Percentiles rank a stretch among this genome's conserved stretches.
These are phyloP conservation scores for Myriosclerotinia duriaeana DNA, from an alignment of 2,329 filamentous ascomycete species.

Conservation along the genomic window DNA sequence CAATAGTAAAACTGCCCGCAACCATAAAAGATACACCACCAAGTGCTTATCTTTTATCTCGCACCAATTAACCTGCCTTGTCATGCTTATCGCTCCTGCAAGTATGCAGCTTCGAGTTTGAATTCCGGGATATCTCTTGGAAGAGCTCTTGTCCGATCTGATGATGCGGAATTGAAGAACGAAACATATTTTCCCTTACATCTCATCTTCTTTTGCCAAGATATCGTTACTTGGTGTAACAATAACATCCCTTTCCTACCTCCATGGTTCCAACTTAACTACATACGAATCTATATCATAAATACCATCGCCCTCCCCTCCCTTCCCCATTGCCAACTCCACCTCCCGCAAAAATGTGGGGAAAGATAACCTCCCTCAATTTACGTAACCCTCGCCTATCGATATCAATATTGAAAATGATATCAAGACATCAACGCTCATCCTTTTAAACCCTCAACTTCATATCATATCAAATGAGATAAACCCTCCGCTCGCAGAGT, in stretches of 20 bases:
- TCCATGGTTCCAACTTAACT: too few species aligned
- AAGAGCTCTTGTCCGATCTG: too few species aligned
- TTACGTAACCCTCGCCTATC: constrained; percentile 13
- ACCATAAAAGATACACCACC: background rate
- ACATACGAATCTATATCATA: background rate
- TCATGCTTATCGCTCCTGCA: background rate
- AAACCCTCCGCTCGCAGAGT: background rate
- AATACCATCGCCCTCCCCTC: background rate
- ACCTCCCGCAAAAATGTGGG: constrained; percentile 9
- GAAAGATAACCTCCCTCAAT: constrained; percentile 13
- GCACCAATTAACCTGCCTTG: constrained; percentile 5
- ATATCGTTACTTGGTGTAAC: too few species aligned
- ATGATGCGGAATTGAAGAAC: too few species aligned
- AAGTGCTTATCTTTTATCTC: constrained; percentile 10
- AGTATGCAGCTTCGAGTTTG: background rate
- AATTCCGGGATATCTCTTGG: background rate
- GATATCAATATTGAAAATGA: background rate
- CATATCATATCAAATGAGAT: too few species aligned
- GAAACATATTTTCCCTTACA: too few species aligned
- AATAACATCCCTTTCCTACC: too few species aligned
- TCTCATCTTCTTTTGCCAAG: too few species aligned
- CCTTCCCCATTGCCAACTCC: background rate
- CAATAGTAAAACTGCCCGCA: constrained; percentile 7
- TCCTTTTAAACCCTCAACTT: too few species aligned
- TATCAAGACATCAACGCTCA: background rate